phyloP scores from a whole-genome alignment of 139 green algal species.

The Tetraselmis chui region DNA sequence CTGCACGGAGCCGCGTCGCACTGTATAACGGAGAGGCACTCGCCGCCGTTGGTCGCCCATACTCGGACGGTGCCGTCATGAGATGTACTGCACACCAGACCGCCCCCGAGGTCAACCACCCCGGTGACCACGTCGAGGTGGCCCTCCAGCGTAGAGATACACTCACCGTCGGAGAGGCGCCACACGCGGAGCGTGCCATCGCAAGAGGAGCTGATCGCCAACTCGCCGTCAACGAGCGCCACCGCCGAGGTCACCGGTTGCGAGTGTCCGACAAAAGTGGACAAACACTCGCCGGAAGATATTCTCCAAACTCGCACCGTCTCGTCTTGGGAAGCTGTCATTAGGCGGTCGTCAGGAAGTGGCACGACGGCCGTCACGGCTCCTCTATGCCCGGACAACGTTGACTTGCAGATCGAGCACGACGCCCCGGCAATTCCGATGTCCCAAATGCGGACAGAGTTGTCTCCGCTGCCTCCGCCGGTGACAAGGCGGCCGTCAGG shows the following conservation, averaged over 20 bases:
- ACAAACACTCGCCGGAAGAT: neutral
- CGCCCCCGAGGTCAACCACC: neutral
- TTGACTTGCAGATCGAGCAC: neutral
- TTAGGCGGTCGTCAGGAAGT: neutral
- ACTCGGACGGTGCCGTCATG: neutral
- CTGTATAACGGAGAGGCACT: neutral
- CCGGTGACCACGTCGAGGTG: neutral
- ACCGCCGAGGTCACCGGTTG: neutral
- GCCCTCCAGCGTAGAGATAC: neutral
- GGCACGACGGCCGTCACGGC: neutral
- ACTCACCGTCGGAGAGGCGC: neutral
- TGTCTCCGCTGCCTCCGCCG: neutral
- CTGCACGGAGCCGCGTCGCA: neutral
- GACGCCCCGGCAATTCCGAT: neutral
- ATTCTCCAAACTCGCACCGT: neutral
- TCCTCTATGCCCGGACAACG: neutral
- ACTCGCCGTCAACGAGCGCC: neutral
- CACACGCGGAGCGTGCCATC: neutral
- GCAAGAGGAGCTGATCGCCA: neutral
- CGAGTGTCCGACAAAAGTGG: neutral
- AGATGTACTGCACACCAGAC: neutral
- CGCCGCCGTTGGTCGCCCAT: neutral
- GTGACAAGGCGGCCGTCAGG: neutral
- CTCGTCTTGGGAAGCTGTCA: neutral
- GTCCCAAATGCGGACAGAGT: neutral